Conservation (phyloP, 2,329 filamentous ascomycete genomes). For the Fusarium tjaetaba region DNA sequence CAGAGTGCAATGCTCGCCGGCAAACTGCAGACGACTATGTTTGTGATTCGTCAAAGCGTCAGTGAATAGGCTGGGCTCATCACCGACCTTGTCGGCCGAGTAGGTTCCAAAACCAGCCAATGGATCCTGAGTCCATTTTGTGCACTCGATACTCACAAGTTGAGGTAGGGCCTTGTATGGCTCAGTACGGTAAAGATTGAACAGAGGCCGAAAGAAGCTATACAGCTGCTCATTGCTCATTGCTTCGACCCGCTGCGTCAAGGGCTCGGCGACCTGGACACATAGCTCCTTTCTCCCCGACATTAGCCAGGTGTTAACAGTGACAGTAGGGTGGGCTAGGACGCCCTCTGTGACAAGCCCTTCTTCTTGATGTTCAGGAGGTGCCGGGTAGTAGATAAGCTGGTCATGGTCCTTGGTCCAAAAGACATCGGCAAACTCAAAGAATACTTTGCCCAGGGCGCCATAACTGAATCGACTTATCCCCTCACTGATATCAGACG, state of each 20-base stretch:
- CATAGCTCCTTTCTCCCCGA: not conserved
- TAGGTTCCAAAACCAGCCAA: not conserved
- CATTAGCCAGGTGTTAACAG: not conserved
- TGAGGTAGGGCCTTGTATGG: not conserved
- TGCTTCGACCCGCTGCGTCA: not conserved
- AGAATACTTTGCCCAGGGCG: not conserved
- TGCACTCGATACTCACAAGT: not conserved
- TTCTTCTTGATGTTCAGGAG: not conserved
- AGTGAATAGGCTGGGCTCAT: not conserved
- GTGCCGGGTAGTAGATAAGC: not conserved
- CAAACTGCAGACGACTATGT: not conserved
- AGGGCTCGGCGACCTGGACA: not conserved
- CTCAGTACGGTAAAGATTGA: not conserved
- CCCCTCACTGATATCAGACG: not conserved
- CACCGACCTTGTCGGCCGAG: not conserved
- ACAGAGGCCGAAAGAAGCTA: not conserved
- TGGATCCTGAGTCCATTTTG: not conserved
- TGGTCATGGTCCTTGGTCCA: not conserved
- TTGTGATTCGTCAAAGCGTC: not conserved
- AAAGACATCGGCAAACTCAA: not conserved
- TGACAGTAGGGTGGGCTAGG: not conserved
- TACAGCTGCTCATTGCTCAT: not conserved
- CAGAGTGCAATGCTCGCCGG: not conserved
- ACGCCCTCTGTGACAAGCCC: not conserved
- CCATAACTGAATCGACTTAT: not conserved